Conservation (phyloP, 2,329 filamentous ascomycete species). For the Botryotinia narcissicola region DNA sequence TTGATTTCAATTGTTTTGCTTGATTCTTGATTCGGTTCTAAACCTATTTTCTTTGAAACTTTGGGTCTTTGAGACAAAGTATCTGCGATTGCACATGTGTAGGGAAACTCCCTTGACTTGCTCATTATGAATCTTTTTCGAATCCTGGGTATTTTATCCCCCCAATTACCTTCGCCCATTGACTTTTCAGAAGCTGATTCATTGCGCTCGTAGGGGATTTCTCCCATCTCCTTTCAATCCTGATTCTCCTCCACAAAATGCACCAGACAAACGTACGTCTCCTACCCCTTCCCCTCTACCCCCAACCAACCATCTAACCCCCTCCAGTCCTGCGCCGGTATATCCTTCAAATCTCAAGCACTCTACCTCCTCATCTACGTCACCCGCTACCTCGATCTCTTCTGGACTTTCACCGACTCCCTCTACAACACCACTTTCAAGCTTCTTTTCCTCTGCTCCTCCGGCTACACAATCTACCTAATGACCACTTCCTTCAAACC, state of each 20-base stretch:
- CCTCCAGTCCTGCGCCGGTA: constrained; percentile 66
- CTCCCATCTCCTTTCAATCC: constrained; percentile 89
- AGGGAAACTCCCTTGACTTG: constrained; percentile 22
- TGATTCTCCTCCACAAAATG: constrained; percentile 98
- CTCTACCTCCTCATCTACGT: constrained; percentile 93
- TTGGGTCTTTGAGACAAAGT: neutral
- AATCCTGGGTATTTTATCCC: constrained; percentile 52
- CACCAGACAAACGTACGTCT: constrained; percentile 75
- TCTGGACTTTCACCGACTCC: constrained; percentile 68
- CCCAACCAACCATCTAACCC: neutral
- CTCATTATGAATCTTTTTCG: constrained; percentile 68
- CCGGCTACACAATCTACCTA: constrained; percentile 93
- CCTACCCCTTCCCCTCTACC: constrained; percentile 11
- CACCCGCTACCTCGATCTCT: constrained; percentile 90
- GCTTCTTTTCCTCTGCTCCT: constrained; percentile 85
- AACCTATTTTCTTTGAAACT: constrained; percentile 10
- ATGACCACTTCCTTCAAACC: constrained; percentile 98
- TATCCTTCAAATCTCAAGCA: constrained; percentile 98
- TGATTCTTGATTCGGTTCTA: neutral
- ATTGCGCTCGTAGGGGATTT: constrained; percentile 67
- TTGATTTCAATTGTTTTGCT: constrained; percentile 6
- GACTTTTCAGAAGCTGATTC: constrained; percentile 12
- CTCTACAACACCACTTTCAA: constrained; percentile 96
- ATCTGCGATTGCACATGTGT: constrained; percentile 13
- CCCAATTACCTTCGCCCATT: neutral